Evolutionary conservation across 495 filamentous ascomycete species (phyloP), one percentile per base, ranked within the genome.

Genomic region (Chaetomium cochliodes): DNA sequence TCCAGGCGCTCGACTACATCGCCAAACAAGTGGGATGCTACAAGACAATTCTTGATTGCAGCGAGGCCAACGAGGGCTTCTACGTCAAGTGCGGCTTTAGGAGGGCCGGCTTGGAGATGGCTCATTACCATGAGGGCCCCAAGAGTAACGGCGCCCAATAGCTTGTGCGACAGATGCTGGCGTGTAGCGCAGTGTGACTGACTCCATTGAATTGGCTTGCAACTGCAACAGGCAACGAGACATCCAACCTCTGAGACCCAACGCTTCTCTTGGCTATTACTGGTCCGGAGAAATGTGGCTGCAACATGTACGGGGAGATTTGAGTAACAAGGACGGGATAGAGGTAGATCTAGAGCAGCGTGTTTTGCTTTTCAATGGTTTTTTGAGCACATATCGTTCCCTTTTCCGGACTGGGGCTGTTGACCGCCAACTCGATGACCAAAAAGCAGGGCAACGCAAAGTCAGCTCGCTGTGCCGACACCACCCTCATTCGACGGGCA

Each of bases 61-160:
- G 78, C 73, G 81, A 83, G 70, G 81, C 89, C 68, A 98, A 98
- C 76, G 92, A 97, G 78, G 94, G 92, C 18, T 98, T 98, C 81
- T 98, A 98, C 76, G 86, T 96, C 69, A 98, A 98, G 84, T 98
- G 94, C 74, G 96, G 93, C 50, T 98, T 96, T 77, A 90, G 91
- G 78, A 81, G 92, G 53, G 96, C 92, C 26, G 94, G 94, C 11
- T 77, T 97, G 58, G 92, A 98, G 77, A 98, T 98, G 94, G 94
- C 92, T 50, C 92, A 96, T 78, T 96, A 97, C 75, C 92, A 93
- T 76, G 89, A 87, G 61, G 70, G 65, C 46, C 74, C 75, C 63
- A 82, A 81, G 64, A 81, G 77, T 74, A 79, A 78, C 72, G 78
- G 78, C 71, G 63, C 72, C 62, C 71, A 77, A 67, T 74, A 66